Conservation (phyloP, 192 early-diverging fungal species). For the Funneliformis geosporum region DNA sequence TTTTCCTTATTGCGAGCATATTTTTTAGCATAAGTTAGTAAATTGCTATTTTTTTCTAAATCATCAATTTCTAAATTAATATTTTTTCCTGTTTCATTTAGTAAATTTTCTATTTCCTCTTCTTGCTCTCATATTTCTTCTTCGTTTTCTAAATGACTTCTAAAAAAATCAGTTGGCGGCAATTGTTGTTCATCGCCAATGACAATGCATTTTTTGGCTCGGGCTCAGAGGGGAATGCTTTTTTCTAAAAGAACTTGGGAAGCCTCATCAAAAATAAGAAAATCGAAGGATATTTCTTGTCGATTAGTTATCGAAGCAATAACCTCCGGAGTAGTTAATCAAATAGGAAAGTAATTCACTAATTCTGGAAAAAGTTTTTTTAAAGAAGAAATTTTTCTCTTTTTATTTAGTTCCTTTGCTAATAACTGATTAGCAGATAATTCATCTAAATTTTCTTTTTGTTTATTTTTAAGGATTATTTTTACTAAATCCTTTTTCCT, state of each 20-base stretch:
- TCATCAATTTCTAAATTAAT: background rate
- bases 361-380: no score
- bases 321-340: no score
- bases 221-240: constrained; percentile 3
- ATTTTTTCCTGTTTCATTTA: background rate
- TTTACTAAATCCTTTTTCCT: no score
- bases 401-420: no score
- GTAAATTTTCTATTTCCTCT: no score
- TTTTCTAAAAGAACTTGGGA: background rate
- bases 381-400: no score
- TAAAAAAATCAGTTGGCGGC: background rate
- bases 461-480: no score
- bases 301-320: no score
- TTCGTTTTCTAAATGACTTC: background rate
- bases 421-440: no score
- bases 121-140: background rate
- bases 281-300: no score
- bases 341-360: no score
- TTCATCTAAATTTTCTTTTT: no score
- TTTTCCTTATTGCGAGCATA: background rate
- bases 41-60: background rate
- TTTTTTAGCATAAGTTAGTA: background rate
- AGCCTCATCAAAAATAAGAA: constrained; percentile 3
- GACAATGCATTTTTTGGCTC: background rate
- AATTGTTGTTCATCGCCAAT: background rate